phyloP scores from a whole-genome alignment of 768 basidiomycete species.

The Kwoniella shandongensis region DNA sequence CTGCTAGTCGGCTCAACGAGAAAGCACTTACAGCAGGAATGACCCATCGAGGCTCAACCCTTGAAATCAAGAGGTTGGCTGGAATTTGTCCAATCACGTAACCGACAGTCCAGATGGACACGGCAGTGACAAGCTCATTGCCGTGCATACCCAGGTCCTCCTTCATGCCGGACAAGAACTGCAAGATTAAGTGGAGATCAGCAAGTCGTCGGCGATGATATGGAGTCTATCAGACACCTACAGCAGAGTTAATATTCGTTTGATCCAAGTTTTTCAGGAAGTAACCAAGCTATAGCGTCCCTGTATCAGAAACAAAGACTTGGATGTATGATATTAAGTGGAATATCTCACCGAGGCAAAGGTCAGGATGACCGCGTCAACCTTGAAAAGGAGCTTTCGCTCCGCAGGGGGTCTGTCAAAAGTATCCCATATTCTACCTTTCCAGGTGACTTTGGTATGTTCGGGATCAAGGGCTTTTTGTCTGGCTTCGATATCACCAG shows the following conservation, averaged over 20 bases:
- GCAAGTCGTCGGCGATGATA: neutral
- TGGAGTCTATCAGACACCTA: slow-evolving; percentile 7
- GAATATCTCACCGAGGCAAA: slow-evolving; percentile 33
- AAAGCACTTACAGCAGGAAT: slow-evolving; percentile 30
- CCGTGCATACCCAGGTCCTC: slow-evolving; percentile 43
- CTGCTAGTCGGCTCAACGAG: neutral
- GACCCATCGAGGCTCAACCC: slow-evolving; percentile 44
- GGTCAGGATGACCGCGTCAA: slow-evolving; percentile 39
- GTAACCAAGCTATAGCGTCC: slow-evolving; percentile 25
- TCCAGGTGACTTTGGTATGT: slow-evolving; percentile 24
- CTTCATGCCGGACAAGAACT: slow-evolving; percentile 40
- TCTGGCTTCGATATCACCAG: slow-evolving; percentile 8
- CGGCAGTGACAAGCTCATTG: slow-evolving; percentile 37
- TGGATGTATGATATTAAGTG: neutral
- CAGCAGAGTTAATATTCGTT: slow-evolving; percentile 37
- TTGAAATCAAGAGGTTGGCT: slow-evolving; percentile 37
- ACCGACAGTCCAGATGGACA: slow-evolving; percentile 41
- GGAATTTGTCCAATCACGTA: slow-evolving; percentile 32
- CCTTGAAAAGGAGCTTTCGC: slow-evolving; percentile 42
- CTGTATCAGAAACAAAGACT: neutral
- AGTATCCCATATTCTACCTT: slow-evolving; percentile 44
- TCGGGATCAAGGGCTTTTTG: neutral
- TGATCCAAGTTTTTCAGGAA: slow-evolving; percentile 35
- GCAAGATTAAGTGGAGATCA: neutral
- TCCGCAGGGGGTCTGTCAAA: slow-evolving; percentile 34